phyloP scores from a whole-genome alignment of 805 yeast genomes.

The Komagataella populi region DNA sequence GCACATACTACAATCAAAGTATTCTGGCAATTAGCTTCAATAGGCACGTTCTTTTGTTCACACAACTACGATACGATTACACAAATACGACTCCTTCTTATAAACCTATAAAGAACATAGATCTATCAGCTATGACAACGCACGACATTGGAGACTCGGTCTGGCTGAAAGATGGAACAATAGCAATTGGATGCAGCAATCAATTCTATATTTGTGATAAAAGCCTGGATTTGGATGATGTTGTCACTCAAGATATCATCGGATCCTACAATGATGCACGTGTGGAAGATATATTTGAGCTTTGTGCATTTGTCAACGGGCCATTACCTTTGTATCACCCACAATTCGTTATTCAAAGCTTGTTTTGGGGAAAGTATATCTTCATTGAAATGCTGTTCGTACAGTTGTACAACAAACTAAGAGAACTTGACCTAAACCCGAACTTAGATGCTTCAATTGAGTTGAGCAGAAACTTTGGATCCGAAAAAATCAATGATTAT shows the following conservation, averaged over 20 bases:
- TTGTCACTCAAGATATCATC: slow-evolving; percentile 35
- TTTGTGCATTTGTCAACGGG: slow-evolving; percentile 73
- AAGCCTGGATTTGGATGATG: slow-evolving; percentile 36
- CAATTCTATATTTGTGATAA: slow-evolving; percentile 78
- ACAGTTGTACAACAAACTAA: slow-evolving; percentile 34
- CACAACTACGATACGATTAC: slow-evolving; percentile 81
- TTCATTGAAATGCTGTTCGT: slow-evolving; percentile 45
- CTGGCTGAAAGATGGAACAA: slow-evolving; percentile 70
- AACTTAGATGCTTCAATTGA: slow-evolving; percentile 1
- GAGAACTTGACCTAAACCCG: slow-evolving; percentile 36
- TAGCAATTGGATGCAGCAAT: slow-evolving; percentile 81
- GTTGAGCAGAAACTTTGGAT: background rate
- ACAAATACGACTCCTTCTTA: slow-evolving; percentile 71
- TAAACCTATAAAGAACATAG: slow-evolving; percentile 60
- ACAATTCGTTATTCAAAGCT: slow-evolving; percentile 63
- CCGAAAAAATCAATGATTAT: background rate
- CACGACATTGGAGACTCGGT: slow-evolving; percentile 81
- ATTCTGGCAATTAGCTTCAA: slow-evolving; percentile 72
- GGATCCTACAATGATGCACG: slow-evolving; percentile 33
- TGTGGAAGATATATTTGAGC: slow-evolving; percentile 37
- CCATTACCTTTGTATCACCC: slow-evolving; percentile 89
- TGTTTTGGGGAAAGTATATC: slow-evolving; percentile 45
- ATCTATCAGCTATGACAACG: slow-evolving; percentile 55
- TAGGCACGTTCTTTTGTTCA: slow-evolving; percentile 48
- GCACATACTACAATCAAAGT: slow-evolving; percentile 49